Base-by-base conservation (phyloP, 2,329 filamentous ascomycete species). In the Tothia fuscella region DNA sequence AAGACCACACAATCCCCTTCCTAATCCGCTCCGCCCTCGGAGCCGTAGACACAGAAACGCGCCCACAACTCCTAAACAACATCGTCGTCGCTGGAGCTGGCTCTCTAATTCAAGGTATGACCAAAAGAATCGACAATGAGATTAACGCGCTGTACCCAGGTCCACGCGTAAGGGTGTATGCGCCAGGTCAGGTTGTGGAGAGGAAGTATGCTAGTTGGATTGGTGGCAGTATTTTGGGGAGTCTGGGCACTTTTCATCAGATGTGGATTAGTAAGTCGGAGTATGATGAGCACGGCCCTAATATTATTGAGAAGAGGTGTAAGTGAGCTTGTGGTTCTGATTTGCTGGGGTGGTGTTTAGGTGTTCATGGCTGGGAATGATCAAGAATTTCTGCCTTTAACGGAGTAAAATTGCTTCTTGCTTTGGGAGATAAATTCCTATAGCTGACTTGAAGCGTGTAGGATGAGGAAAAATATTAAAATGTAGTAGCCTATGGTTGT, bases 201-300 rank as follows among this genome's bases (percentile, higher is more conserved):
- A 70, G 93, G 41, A 82, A 87, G 50, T 96, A 93, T 61, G 88
- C 85, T 17, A 80, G 84, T 38, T 98, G 91, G 89, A 87, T 98
- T 51, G 91, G 93, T 35, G 91, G 91, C 34, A 95, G 87, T 63
- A 95, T 98, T 52, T 68, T 98, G 51, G 88, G 85, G 5, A 95
- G 88, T 62, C 63, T 98, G 64, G 93, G 93, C 7, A 94, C 88
- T 12, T 98, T 98, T 65, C 91, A 98, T 66, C 26, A 57, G 68
- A 89, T 98, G 82, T 98, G 91, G 91, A 93, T 98, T 53, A 89
- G 82, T 19, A 85, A 79, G 62, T 93, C 94, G 70, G 91, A 98
- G 67, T 96, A 95, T 54, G 87, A 95, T 49, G 93, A 98, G 69
- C 88, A 94, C 60, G 91, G 91, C 2, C 69, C 79, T 5, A 77